phyloP scores from a whole-genome alignment of 192 early-diverging fungal genomes.

The Lunasporangiospora selenospora region DNA sequence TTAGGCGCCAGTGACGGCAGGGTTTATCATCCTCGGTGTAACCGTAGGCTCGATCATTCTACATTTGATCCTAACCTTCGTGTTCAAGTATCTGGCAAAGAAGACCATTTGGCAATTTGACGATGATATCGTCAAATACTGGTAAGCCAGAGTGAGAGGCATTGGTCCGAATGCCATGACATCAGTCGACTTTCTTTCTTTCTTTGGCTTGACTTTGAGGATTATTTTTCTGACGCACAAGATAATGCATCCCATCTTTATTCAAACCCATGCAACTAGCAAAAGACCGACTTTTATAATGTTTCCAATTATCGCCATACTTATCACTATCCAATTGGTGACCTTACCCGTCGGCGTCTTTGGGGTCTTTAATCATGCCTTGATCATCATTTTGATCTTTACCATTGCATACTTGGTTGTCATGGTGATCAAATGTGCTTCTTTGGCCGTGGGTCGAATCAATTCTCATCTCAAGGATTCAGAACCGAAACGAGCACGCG shows the following conservation, averaged over 20 bases:
- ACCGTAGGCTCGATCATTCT: conserved; percentile 29
- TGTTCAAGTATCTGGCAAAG: conserved; percentile 33
- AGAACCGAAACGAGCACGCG: conserved; percentile 21
- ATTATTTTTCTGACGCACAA: not conserved
- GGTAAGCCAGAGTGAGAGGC: no score
- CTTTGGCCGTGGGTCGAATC: conserved; percentile 23
- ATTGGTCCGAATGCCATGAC: not conserved
- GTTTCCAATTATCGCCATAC: conserved; percentile 37
- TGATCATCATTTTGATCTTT: conserved; percentile 42
- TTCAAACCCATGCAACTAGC: conserved; percentile 6
- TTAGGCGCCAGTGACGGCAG: conserved; percentile 32
- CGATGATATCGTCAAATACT: conserved; percentile 45
- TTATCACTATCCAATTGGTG: conserved; percentile 41
- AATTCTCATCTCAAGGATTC: conserved; percentile 27
- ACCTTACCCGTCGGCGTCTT: conserved; percentile 30
- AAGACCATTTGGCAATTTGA: conserved; percentile 50
- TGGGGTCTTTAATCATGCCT: conserved; percentile 26
- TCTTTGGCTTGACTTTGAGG: not conserved
- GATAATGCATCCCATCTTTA: not conserved
- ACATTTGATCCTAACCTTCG: conserved; percentile 29
- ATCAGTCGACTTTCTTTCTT: not conserved
- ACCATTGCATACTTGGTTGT: conserved; percentile 32
- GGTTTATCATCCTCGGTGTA: conserved; percentile 44
- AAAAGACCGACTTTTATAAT: conserved; percentile 45
- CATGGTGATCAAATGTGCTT: conserved; percentile 44